These are phyloP conservation scores for Pythium insidiosum DNA, from an alignment of 352 stramenopile species.

Conservation along the genomic window DNA sequence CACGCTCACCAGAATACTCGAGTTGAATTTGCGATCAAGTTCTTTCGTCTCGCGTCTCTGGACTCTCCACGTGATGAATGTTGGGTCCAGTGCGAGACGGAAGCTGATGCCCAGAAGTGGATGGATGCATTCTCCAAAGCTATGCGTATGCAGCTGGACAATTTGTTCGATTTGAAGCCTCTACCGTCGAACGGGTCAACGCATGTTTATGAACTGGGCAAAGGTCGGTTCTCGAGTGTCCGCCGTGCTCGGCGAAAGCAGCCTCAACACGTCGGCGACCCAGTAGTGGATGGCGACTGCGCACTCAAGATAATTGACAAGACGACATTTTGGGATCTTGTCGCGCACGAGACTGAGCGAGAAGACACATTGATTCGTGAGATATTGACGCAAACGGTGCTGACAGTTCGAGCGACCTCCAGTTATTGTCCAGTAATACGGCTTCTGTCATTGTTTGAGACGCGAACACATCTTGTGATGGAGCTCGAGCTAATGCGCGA, in stretches of 20 bases:
- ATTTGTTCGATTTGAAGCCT: conserved; percentile 57
- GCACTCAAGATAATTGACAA: conserved; percentile 94
- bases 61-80: conserved; percentile 46
- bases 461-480: conserved; percentile 61
- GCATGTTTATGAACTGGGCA: conserved; percentile 67
- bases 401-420: conserved; percentile 54
- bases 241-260: conserved; percentile 32
- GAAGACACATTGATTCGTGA: conserved; percentile 81
- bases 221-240: conserved; percentile 76
- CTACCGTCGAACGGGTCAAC: conserved; percentile 16
- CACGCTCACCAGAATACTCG: conserved; percentile 37
- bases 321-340: conserved; percentile 80
- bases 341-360: conserved; percentile 81
- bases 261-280: neutral
- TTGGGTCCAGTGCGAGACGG: conserved; percentile 49
- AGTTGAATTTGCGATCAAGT: conserved; percentile 50
- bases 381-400: conserved; percentile 70
- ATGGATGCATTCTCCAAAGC: conserved; percentile 24
- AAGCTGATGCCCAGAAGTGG: conserved; percentile 34
- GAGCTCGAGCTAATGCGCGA: conserved; percentile 83
- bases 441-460: conserved; percentile 81
- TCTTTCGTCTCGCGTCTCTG: conserved; percentile 36
- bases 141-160: conserved; percentile 43
- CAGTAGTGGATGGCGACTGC: conserved; percentile 43
- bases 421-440: conserved; percentile 69